Evolutionary conservation across 352 stramenopile species (phyloP).

Genomic region (Salisapilia sapeloensis): DNA sequence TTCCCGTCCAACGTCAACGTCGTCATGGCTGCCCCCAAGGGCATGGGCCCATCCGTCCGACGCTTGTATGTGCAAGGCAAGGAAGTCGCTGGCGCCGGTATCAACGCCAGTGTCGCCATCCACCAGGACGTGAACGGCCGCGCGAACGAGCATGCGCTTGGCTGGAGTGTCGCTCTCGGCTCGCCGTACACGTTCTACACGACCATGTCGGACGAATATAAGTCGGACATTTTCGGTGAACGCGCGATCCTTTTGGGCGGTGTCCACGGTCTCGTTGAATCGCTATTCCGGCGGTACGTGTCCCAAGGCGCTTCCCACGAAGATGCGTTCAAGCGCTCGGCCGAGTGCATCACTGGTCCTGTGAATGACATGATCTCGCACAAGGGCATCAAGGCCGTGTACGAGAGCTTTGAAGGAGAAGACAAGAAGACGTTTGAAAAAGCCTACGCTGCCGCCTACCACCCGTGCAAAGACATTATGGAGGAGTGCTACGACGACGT

Average conservation of each 20-base stretch:
- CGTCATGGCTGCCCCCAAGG: slow-evolving; percentile 96
- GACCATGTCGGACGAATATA: slow-evolving; percentile 93
- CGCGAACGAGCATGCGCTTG: slow-evolving; percentile 90
- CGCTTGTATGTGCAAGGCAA: slow-evolving; percentile 97
- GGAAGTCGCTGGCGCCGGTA: slow-evolving; percentile 94
- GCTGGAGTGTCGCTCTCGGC: slow-evolving; percentile 92
- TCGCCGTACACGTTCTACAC: slow-evolving; percentile 98
- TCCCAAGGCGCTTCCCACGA: slow-evolving; percentile 87
- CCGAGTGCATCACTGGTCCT: slow-evolving; percentile 94
- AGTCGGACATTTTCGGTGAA: slow-evolving; percentile 97
- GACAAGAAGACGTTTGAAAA: slow-evolving; percentile 91
- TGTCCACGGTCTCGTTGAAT: slow-evolving; percentile 95
- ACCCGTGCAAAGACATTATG: slow-evolving; percentile 92
- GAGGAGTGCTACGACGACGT: slow-evolving; percentile 98
- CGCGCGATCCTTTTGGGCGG: slow-evolving; percentile 93
- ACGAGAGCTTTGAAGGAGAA: slow-evolving; percentile 85
- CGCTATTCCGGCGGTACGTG: slow-evolving; percentile 94
- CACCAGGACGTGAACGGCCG: slow-evolving; percentile 90
- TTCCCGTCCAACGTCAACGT: slow-evolving; percentile 96
- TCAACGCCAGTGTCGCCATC: slow-evolving; percentile 94
- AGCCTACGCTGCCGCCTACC: slow-evolving; percentile 92
- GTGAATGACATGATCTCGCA: slow-evolving; percentile 96
- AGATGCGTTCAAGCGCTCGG: slow-evolving; percentile 92
- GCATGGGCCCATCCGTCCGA: slow-evolving; percentile 93
- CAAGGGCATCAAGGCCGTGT: slow-evolving; percentile 93